A percentile compares a stretch with the other conserved stretches of the same genome.
Conservation (phyloP, 805 yeast genomes). For the Candida nitratophila region DNA sequence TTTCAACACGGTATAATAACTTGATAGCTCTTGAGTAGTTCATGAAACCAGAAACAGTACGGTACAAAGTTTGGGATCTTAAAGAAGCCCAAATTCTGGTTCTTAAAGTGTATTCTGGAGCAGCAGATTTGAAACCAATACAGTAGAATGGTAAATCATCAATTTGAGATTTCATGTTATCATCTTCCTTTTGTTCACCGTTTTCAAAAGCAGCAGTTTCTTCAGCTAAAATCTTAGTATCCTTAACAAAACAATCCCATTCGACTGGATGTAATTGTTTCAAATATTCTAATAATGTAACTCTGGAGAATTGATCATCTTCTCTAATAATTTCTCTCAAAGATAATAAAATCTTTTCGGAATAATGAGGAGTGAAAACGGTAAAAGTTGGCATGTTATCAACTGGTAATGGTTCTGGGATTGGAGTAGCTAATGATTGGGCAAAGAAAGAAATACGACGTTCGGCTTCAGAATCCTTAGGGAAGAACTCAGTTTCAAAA, state of each 20-base stretch:
- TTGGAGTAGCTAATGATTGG: slow-evolving; percentile 96
- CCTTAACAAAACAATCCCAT: slow-evolving; percentile 97
- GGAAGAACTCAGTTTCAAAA: slow-evolving; percentile 95
- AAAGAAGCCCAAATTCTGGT: slow-evolving; percentile 98
- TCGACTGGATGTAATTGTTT: slow-evolving; percentile 94
- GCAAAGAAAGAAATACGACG: slow-evolving; percentile 99
- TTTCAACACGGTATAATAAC: slow-evolving; percentile 87
- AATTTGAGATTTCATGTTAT: slow-evolving; percentile 68
- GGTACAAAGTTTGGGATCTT: slow-evolving; percentile 91
- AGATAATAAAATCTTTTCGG: slow-evolving; percentile 90
- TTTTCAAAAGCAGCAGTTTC: slow-evolving; percentile 80
- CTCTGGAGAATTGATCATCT: slow-evolving; percentile 94
- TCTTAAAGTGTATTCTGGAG: slow-evolving; percentile 92
- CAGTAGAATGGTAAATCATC: slow-evolving; percentile 93
- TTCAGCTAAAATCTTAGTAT: slow-evolving; percentile 90
- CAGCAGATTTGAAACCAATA: slow-evolving; percentile 95
- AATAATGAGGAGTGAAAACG: slow-evolving; percentile 91
- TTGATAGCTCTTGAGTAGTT: slow-evolving; percentile 96
- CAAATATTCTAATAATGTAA: slow-evolving; percentile 86
- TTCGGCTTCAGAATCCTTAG: slow-evolving; percentile 95
- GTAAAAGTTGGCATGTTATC: slow-evolving; percentile 99
- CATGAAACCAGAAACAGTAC: slow-evolving; percentile 98
- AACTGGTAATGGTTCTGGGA: slow-evolving; percentile 97
- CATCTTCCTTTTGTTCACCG: slow-evolving; percentile 55
- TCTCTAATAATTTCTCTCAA: slow-evolving; percentile 93